Conservation (phyloP, 352 stramenopile genomes). For the Globisporangium uncinulatum region DNA sequence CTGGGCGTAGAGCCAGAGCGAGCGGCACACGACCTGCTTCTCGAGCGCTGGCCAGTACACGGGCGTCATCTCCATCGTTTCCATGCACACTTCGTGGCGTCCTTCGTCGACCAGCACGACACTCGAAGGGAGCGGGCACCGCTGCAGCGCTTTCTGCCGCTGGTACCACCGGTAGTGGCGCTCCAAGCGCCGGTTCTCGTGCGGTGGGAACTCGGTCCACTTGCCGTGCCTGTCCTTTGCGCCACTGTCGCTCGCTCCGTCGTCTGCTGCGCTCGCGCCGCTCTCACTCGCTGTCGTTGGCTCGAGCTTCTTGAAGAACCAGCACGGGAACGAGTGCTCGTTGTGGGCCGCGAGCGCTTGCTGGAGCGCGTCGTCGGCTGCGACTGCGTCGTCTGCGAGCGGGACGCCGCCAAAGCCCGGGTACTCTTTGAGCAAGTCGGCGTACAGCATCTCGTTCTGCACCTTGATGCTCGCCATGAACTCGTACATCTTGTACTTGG, state of each 20-base stretch:
- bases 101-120: constrained; percentile 81
- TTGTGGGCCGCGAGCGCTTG: constrained; percentile 46
- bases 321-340: constrained; percentile 61
- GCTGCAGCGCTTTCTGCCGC: constrained; percentile 33
- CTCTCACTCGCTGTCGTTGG: constrained; percentile 1
- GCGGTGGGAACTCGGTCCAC: constrained; percentile 75
- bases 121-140: constrained; percentile 31
- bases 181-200: constrained; percentile 70
- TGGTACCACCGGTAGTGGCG: constrained; percentile 65
- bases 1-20: constrained; percentile 74
- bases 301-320: constrained; percentile 77
- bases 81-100: constrained; percentile 70
- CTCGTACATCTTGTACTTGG: constrained; percentile 76
- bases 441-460: constrained; percentile 83
- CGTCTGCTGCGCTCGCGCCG: not conserved
- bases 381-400: constrained; percentile 32
- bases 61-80: constrained; percentile 70
- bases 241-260: not conserved
- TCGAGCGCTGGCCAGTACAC: constrained; percentile 78
- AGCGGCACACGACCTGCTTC: constrained; percentile 60
- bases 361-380: constrained; percentile 31
- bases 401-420: constrained; percentile 43
- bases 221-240: constrained; percentile 19
- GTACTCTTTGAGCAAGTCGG: constrained; percentile 50
- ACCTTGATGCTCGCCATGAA: constrained; percentile 80